A percentile compares a stretch with the other conserved stretches of the same genome.
Conservation (phyloP, 1,284 basidiomycete species). For the Peniophora sp. region DNA sequence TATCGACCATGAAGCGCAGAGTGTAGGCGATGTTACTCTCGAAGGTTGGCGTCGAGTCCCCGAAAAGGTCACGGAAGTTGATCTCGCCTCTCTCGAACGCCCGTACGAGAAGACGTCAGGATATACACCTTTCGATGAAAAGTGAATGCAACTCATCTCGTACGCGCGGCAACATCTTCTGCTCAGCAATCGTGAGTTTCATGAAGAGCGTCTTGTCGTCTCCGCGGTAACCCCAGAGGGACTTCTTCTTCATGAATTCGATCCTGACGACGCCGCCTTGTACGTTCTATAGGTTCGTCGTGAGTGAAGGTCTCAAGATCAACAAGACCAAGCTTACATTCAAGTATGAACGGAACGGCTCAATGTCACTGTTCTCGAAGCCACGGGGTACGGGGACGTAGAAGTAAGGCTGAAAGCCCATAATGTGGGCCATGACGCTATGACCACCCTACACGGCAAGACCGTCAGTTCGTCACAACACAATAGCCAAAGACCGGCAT, state of each 20-base stretch:
- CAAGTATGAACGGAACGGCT: conserved; percentile 59
- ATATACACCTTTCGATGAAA: conserved; percentile 8
- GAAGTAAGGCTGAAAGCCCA: conserved; percentile 85
- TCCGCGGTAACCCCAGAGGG: conserved; percentile 82
- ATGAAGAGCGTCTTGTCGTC: conserved; percentile 76
- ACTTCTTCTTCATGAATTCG: conserved; percentile 61
- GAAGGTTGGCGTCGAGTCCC: conserved; percentile 56
- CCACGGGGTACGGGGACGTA: conserved; percentile 83
- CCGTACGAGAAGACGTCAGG: conserved; percentile 41
- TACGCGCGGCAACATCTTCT: conserved; percentile 74
- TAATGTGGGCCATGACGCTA: conserved; percentile 79
- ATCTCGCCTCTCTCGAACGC: conserved; percentile 84
- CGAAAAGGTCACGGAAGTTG: conserved; percentile 63
- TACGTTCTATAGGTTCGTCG: conserved; percentile 14
- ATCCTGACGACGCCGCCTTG: conserved; percentile 41
- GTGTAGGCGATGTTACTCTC: conserved; percentile 90
- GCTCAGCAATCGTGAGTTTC: conserved; percentile 72
- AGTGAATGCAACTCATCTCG: conserved; percentile 60
- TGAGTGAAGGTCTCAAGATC: not conserved
- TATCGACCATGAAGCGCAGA: conserved; percentile 94
- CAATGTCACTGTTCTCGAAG: conserved; percentile 62
- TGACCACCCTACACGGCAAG: conserved; percentile 55
- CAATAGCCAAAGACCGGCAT: conserved; percentile 7
- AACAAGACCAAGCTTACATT: conserved; percentile 49
- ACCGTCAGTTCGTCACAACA: not conserved